Conservation (phyloP, 164 flowering plant genomes). For the Aristolochia contorta region DNA sequence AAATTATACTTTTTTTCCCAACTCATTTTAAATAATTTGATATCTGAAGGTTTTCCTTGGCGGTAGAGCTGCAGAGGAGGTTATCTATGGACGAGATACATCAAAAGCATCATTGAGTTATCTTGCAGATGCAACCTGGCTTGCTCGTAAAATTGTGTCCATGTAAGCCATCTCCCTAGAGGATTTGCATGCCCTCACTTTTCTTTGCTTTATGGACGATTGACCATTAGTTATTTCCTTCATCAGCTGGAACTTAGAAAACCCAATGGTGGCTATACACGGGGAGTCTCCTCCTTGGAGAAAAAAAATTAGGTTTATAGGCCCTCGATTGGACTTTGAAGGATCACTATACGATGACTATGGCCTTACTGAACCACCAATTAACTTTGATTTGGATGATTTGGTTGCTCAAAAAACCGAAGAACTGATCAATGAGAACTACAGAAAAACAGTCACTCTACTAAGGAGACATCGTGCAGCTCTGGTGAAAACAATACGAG, state of each 20-base stretch:
- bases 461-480: conserved; percentile 70
- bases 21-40: neutral
- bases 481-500: conserved; percentile 77
- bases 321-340: conserved; percentile 90
- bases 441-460: conserved; percentile 43
- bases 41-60: conserved; percentile 74
- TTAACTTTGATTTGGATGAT: conserved; percentile 77
- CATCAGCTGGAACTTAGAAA: conserved; percentile 85
- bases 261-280: conserved; percentile 86
- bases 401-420: conserved; percentile 66
- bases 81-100: conserved; percentile 80
- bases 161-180: conserved; percentile 33
- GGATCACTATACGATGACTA: conserved; percentile 78
- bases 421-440: conserved; percentile 46
- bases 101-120: conserved; percentile 77
- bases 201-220: neutral
- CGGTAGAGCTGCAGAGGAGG: conserved; percentile 96
- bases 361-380: conserved; percentile 63
- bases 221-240: conserved; percentile 1
- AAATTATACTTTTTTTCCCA: neutral
- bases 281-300: conserved; percentile 95
- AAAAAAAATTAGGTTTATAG: conserved; percentile 54
- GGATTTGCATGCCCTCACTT: neutral
- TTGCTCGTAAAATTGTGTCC: conserved; percentile 94
- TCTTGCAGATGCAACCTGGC: conserved; percentile 97